Percentiles rank a stretch among this genome's conserved stretches.
Evolutionary conservation across 2,329 filamentous ascomycete genomes (phyloP).

Genomic region (Fusarium dimerum): DNA sequence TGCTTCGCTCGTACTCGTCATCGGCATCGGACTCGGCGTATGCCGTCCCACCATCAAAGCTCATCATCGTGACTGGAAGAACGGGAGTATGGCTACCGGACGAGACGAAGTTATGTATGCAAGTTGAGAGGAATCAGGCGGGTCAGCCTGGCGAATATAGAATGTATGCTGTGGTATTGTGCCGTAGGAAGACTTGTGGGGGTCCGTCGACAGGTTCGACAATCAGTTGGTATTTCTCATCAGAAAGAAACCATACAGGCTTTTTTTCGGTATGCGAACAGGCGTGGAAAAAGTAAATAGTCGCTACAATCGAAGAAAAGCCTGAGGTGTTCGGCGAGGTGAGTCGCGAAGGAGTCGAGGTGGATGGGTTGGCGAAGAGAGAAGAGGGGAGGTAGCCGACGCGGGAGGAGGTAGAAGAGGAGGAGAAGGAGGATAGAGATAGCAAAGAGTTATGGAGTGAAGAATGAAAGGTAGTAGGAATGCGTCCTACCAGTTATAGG

Average conservation of each 20-base stretch:
- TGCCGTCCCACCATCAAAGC: constrained; percentile 65
- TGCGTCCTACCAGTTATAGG: too few relatives aligned
- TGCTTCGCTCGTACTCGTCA: constrained; percentile 79
- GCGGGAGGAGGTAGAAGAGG: constrained; percentile 3
- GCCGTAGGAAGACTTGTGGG: neutral
- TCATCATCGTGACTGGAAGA: constrained; percentile 45
- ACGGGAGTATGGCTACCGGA: constrained; percentile 15
- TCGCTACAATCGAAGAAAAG: constrained; percentile 7
- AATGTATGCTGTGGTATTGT: neutral
- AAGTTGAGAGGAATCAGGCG: neutral
- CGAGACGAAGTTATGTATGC: neutral
- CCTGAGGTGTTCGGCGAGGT: constrained; percentile 16
- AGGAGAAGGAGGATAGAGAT: neutral
- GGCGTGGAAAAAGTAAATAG: neutral
- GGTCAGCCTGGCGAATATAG: neutral
- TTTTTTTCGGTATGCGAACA: neutral
- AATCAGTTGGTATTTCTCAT: neutral
- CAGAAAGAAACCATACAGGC: neutral
- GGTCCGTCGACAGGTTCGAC: neutral
- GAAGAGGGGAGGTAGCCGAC: constrained; percentile 10
- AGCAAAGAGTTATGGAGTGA: constrained; percentile 4
- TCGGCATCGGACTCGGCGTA: constrained; percentile 81
- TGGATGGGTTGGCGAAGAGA: constrained; percentile 2
- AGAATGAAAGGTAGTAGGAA: constrained; percentile 3
- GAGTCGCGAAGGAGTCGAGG: constrained; percentile 2